These are phyloP conservation scores for Eleusine indica DNA, from an alignment of 176 grass and related monocot species.

Conservation along the genomic window DNA sequence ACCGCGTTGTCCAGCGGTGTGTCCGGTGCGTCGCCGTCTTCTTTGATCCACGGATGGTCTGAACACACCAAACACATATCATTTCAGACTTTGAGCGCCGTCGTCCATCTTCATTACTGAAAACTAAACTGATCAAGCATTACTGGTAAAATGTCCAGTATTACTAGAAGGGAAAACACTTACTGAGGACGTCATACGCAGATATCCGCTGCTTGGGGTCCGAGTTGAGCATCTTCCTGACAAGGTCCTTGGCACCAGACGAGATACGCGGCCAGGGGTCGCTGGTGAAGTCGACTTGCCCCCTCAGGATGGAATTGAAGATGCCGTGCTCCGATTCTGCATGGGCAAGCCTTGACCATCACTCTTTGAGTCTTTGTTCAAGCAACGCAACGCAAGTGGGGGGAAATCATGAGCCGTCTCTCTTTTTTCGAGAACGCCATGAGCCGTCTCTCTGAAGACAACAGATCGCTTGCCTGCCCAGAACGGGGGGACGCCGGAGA, in stretches of 20 bases:
- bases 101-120: neutral
- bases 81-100: neutral
- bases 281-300: slow-evolving; percentile 67
- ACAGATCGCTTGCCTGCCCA: slow-evolving; percentile 58
- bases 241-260: slow-evolving; percentile 66
- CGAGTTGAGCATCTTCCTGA: slow-evolving; percentile 72
- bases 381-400: neutral
- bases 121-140: neutral
- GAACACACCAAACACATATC: neutral
- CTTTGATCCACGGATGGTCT: slow-evolving; percentile 89
- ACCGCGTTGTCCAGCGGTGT: slow-evolving; percentile 83
- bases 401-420: neutral
- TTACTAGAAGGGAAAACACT: neutral
- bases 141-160: neutral
- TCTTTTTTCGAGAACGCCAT: too few relatives aligned
- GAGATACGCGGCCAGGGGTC: slow-evolving; percentile 85
- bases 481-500: slow-evolving; percentile 76
- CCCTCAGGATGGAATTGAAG: slow-evolving; percentile 80
- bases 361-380: slow-evolving; percentile 12
- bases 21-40: slow-evolving; percentile 84
- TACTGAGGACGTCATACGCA: slow-evolving; percentile 75
- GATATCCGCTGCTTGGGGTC: slow-evolving; percentile 75
- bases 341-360: neutral
- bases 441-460: neutral
- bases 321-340: slow-evolving; percentile 83